Evolutionary conservation across 176 grass and related monocot species (phyloP).

Genomic region (Oryza glumipatula): DNA sequence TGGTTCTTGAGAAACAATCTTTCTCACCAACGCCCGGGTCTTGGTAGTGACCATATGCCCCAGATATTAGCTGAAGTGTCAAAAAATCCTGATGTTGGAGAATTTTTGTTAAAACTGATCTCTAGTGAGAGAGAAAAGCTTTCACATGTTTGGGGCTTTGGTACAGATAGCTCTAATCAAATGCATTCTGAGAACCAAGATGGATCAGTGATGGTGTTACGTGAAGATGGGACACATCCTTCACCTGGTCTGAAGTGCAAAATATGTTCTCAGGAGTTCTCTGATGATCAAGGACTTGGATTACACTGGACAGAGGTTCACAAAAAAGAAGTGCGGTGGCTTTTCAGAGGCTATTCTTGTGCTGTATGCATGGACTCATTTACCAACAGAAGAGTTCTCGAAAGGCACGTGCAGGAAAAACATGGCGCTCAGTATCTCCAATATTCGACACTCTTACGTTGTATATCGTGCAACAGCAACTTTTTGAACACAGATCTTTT

Average conservation of each 20-base stretch:
- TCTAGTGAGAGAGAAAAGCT: conserved; percentile 90
- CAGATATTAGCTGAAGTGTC: conserved; percentile 68
- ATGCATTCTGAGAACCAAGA: conserved; percentile 53
- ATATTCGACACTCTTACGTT: conserved; percentile 84
- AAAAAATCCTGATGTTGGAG: conserved; percentile 66
- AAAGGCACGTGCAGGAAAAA: conserved; percentile 83
- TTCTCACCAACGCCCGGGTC: conserved; percentile 52
- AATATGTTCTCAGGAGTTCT: conserved; percentile 72
- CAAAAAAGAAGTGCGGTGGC: conserved; percentile 88
- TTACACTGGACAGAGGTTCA: conserved; percentile 86
- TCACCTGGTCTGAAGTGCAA: conserved; percentile 72
- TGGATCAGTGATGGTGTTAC: conserved; percentile 4
- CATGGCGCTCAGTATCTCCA: conserved; percentile 83
- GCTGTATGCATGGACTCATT: conserved; percentile 89
- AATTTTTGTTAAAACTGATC: conserved; percentile 85
- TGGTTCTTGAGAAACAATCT: conserved; percentile 81
- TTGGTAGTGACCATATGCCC: conserved; percentile 55
- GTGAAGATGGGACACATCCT: conserved; percentile 37
- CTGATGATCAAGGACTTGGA: conserved; percentile 70
- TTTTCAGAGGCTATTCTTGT: conserved; percentile 98
- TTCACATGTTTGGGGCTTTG: conserved; percentile 69
- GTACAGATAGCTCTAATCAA: conserved; percentile 51
- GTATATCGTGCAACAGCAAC: conserved; percentile 77
- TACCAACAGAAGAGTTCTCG: conserved; percentile 89
- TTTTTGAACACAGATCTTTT: conserved; percentile 84